These are phyloP conservation scores for Penicillium flavigenum DNA, from an alignment of 495 filamentous ascomycete species.

Conservation along the genomic window DNA sequence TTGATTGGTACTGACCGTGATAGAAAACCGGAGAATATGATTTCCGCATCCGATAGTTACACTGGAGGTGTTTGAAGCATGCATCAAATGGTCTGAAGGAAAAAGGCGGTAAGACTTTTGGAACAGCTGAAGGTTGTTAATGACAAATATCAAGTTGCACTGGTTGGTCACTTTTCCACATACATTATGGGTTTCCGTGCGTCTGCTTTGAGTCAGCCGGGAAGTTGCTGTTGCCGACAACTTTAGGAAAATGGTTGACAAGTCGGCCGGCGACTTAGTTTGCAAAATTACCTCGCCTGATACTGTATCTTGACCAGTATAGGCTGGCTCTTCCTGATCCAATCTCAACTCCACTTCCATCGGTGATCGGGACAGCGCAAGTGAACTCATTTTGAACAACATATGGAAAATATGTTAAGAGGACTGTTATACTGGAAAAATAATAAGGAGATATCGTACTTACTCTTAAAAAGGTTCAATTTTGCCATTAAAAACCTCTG, in stretches of 20 bases:
- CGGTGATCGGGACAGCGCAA: neutral
- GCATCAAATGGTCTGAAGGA: neutral
- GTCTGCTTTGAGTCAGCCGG: neutral
- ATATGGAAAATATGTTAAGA: neutral
- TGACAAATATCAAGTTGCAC: neutral
- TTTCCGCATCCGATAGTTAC: conserved; percentile 5
- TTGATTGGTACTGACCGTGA: neutral
- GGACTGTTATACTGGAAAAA: neutral
- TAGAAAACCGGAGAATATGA: neutral
- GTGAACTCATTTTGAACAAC: neutral
- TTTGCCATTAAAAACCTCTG: neutral
- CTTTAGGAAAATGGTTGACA: conserved; percentile 2
- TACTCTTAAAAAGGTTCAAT: neutral
- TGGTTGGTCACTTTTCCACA: neutral
- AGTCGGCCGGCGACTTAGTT: neutral
- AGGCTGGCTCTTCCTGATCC: neutral
- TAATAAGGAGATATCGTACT: neutral
- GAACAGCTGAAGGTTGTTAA: conserved; percentile 1
- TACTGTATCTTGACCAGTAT: conserved; percentile 3
- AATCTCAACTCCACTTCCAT: conserved; percentile 3
- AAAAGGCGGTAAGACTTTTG: neutral
- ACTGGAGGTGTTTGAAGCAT: neutral
- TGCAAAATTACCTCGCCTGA: conserved; percentile 5
- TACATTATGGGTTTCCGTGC: conserved; percentile 6
- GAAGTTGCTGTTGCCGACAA: conserved; percentile 5